phyloP scores from a whole-genome alignment of 2,329 filamentous ascomycete species.

The Raffaelea arxii region DNA sequence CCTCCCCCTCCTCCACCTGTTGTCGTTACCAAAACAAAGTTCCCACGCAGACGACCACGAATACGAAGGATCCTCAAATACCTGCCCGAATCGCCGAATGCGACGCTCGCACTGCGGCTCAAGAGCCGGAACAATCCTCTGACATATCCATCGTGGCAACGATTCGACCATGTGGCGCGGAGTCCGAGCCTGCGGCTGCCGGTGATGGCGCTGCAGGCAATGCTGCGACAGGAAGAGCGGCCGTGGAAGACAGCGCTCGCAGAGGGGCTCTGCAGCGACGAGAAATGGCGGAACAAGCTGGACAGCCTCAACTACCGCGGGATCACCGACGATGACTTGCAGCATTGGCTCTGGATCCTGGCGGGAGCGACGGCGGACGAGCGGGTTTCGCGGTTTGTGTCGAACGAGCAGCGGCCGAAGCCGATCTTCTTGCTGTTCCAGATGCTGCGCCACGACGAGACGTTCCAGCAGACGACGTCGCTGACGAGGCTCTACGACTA shows the following conservation, averaged over 20 bases:
- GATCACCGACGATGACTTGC: constrained; percentile 22
- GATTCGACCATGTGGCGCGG: constrained; percentile 11
- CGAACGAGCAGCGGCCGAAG: constrained; percentile 19
- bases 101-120: constrained; percentile 10
- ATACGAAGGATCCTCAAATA: constrained; percentile 9
- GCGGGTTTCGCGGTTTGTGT: constrained; percentile 25
- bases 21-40: neutral
- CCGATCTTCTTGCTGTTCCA: constrained; percentile 29
- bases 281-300: constrained; percentile 21
- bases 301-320: constrained; percentile 21
- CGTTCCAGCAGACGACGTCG: constrained; percentile 19
- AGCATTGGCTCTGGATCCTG: constrained; percentile 33
- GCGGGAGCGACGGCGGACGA: constrained; percentile 22
- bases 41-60: neutral
- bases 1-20: neutral
- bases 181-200: constrained; percentile 16
- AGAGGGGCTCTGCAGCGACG: constrained; percentile 12
- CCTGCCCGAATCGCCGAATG: constrained; percentile 12
- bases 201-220: constrained; percentile 16
- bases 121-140: constrained; percentile 7
- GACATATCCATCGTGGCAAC: constrained; percentile 10
- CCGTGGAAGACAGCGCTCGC: constrained; percentile 12
- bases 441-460: constrained; percentile 24
- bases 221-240: constrained; percentile 15
- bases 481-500: constrained; percentile 24